phyloP scores from a whole-genome alignment of 305 asterid genomes.

The Fraxinus albicans region DNA sequence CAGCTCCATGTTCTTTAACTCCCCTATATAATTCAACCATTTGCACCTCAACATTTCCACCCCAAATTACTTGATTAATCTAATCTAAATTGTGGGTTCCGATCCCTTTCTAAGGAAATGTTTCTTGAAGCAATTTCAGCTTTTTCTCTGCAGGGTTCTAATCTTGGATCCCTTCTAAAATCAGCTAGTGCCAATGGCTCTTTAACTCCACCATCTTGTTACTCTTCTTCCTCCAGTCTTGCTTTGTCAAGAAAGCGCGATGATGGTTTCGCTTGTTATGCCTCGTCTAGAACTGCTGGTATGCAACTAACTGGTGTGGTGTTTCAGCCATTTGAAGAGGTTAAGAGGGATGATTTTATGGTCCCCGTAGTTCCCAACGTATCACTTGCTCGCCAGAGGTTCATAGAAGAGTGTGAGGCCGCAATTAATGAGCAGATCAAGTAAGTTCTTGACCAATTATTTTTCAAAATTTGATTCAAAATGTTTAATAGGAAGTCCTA shows the following conservation, averaged over 20 bases:
- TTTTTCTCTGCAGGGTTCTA: conserved; percentile 30
- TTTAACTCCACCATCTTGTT: conserved; percentile 20
- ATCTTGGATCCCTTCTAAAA: conserved; percentile 28
- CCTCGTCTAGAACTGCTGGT: conserved; percentile 32
- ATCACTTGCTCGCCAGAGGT: conserved; percentile 60
- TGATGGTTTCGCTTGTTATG: conserved; percentile 30
- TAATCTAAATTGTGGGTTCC: background rate
- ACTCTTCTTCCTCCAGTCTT: conserved; percentile 29
- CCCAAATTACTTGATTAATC: background rate
- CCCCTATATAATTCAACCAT: conserved; percentile 32
- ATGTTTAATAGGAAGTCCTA: background rate
- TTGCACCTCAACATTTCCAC: conserved; percentile 12
- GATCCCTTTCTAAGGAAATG: conserved; percentile 24
- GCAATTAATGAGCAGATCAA: conserved; percentile 70
- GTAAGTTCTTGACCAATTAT: conserved; percentile 33
- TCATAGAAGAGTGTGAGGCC: conserved; percentile 36
- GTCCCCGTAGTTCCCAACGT: conserved; percentile 40
- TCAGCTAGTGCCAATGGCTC: background rate
- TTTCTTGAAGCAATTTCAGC: conserved; percentile 52
- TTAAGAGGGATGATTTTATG: conserved; percentile 52
- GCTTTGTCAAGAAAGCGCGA: conserved; percentile 34
- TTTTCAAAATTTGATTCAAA: background rate
- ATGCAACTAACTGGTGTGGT: conserved; percentile 54
- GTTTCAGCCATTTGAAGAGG: conserved; percentile 86
- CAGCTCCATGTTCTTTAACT: conserved; percentile 23